Evolutionary conservation across 2,329 filamentous ascomycete species (phyloP).

Genomic region (Exserohilum turcica): DNA sequence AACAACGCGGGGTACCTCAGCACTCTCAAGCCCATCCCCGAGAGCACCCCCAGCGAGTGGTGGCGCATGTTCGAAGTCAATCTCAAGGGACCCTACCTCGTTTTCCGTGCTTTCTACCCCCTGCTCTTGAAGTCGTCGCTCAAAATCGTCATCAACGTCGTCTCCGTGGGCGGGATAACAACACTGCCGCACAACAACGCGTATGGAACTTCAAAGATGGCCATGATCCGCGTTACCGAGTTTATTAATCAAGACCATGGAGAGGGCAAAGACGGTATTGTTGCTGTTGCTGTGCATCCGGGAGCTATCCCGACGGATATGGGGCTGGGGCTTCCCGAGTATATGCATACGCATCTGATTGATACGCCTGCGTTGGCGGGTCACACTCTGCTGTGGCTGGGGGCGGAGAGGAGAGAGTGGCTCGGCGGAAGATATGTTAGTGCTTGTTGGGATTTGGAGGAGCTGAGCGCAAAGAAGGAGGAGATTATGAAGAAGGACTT

Average conservation of each 20-base stretch:
- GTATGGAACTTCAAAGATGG: conserved; percentile 58
- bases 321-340: conserved; percentile 12
- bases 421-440: conserved; percentile 35
- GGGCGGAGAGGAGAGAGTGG: conserved; percentile 30
- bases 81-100: conserved; percentile 54
- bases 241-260: conserved; percentile 52
- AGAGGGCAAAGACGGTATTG: conserved; percentile 19
- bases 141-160: conserved; percentile 52
- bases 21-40: conserved; percentile 32
- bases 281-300: conserved; percentile 32
- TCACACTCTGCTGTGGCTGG: conserved; percentile 34
- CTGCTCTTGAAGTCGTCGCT: conserved; percentile 42
- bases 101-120: conserved; percentile 53
- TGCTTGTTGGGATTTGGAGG: conserved; percentile 38
- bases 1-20: conserved; percentile 55
- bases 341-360: conserved; percentile 6
- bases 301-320: conserved; percentile 28
- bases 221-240: conserved; percentile 57
- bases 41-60: conserved; percentile 48
- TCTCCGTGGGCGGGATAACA: conserved; percentile 50
- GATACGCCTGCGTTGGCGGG: conserved; percentile 37
- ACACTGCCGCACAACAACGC: conserved; percentile 16
- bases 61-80: conserved; percentile 57
- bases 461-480: conserved; percentile 25
- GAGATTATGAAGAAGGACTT: conserved; percentile 20